Evolutionary conservation across 2,329 filamentous ascomycete species (phyloP), one percentile per base, ranked within the genome.

Genomic region (Alternaria arbusti): DNA sequence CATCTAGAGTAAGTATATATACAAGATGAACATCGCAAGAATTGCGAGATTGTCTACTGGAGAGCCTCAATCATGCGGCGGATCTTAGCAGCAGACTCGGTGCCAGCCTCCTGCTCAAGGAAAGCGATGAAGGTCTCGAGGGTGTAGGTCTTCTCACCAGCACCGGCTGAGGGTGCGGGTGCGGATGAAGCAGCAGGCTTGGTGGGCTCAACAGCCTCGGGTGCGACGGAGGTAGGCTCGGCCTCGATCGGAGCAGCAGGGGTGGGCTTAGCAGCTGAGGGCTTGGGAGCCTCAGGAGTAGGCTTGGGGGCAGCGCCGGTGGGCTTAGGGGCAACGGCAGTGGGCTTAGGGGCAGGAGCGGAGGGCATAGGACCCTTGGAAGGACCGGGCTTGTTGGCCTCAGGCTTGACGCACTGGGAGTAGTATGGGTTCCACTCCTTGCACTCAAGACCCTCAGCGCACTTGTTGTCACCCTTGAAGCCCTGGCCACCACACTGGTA

Each of bases 401-500:
- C 66, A 15, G 67, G 32, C 60, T 70, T 54, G 32, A 76, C 26
- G 70, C 84, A 85, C 77, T 85, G 84, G 44, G 68, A 80, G 76
- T 85, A 85, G 69, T 80, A 85, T 2, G 75, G 70, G 75, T 85
- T 85, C 61, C 65, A 72, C 5, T 71, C 70, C 55, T 78, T 76
- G 76, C 83, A 85, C 10, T 71, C 72, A 28, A 68, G 70, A 8
- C 82, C 83, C 40, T 71, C 59, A 5, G 76, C 78, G 59, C 83
- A 85, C 25, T 69, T 61, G 0, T 72, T 78, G 13, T 78, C 60
- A 25, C 83, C 83, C 15, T 70, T 80, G 65, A 73, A 84, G 64
- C 72, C 77, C 17, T 74, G 68, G 15, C 83, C 84, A 70, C 83
- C 83, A 66, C 84, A 85, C 68, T 83, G 83, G 36, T 67, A 67